Percentiles rank a stretch among this genome's conserved stretches.
Evolutionary conservation across 2,329 filamentous ascomycete genomes (phyloP).

Genomic region (Aspergillus sp.): DNA sequence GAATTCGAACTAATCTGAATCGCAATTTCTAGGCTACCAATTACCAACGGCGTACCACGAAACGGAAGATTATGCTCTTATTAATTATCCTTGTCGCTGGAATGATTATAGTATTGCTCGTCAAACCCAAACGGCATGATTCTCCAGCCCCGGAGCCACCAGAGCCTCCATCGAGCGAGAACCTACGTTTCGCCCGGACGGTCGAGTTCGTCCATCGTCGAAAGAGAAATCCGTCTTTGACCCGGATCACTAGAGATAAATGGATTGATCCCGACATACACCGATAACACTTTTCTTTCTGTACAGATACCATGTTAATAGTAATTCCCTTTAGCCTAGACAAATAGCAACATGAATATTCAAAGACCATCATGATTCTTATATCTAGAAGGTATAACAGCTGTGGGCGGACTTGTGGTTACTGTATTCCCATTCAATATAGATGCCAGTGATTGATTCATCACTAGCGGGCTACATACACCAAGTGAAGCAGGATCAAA

Average conservation of each 20-base stretch:
- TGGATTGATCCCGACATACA: slow-evolving; percentile 33
- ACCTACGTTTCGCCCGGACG: slow-evolving; percentile 8
- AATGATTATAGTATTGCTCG: slow-evolving; percentile 74
- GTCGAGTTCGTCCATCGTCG: slow-evolving; percentile 16
- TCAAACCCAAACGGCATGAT: slow-evolving; percentile 64
- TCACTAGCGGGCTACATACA: not conserved
- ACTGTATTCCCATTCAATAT: no score
- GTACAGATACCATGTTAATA: slow-evolving; percentile 18
- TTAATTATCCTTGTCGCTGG: slow-evolving; percentile 78
- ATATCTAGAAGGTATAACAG: no score
- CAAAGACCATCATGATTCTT: not conserved
- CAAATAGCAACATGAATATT: not conserved
- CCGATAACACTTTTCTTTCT: slow-evolving; percentile 17
- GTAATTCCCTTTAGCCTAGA: slow-evolving; percentile 1
- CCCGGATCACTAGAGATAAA: slow-evolving; percentile 20
- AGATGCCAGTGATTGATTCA: not conserved
- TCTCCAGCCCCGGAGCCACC: slow-evolving; percentile 16
- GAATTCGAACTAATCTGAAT: no score
- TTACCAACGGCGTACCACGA: slow-evolving; percentile 83
- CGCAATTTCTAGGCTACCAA: slow-evolving; percentile 56
- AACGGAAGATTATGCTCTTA: slow-evolving; percentile 89
- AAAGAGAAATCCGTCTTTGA: slow-evolving; percentile 16
- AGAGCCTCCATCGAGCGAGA: slow-evolving; percentile 15
- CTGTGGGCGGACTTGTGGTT: no score
- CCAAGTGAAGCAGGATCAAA: no score